Evolutionary conservation across 202 grass and related monocot genomes (phyloP), one percentile per base, ranked within the genome.

Genomic region (Carex arenaria): DNA sequence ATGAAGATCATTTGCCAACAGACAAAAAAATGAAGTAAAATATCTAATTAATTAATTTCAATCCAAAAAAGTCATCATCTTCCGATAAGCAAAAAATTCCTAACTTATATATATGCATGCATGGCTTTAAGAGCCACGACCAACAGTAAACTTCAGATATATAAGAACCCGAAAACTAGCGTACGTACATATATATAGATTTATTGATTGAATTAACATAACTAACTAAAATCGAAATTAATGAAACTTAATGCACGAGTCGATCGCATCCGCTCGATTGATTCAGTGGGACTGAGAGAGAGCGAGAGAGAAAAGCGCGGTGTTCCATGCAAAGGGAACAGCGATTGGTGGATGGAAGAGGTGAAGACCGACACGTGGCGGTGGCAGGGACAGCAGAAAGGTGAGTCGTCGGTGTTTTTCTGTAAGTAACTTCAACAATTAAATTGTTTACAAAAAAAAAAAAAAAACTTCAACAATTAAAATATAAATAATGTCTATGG

Each of bases 341-440:
- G 8, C 12, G 61, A 82, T 82, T 82, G 79, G 61, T 28, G n/a
- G 20, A 82, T n/a, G 3, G 31, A 82, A 14, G 61, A 81, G 79
- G 61, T 82, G 42, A 38, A 18, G 12, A 55, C 56, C 26, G 42
- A 81, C 79, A 65, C 61, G 56, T 80, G 77, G 28, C n/a, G 56
- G 54, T 38, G 17, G 32, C n/a, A 60, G 43, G 13, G 71, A 17
- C 47, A 55, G 26, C 7, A 34, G 13, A 78, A 59, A 72, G 13
- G 74, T 62, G 42, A 22, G 60, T 47, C 60, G 79, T 81, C 10
- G 59, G 38, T 11, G 79, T 81, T 36, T 81, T 81, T 67, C 66
- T 81, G 40, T 66, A 81, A 64, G 28, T 64, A 63, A 80, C 78
- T 80, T 12, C 28, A 17, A 60, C 13, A 59, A 40, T 62, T 60